Conservation (phyloP, 805 yeast genomes). For the Metschnikowia arizonensis region DNA sequence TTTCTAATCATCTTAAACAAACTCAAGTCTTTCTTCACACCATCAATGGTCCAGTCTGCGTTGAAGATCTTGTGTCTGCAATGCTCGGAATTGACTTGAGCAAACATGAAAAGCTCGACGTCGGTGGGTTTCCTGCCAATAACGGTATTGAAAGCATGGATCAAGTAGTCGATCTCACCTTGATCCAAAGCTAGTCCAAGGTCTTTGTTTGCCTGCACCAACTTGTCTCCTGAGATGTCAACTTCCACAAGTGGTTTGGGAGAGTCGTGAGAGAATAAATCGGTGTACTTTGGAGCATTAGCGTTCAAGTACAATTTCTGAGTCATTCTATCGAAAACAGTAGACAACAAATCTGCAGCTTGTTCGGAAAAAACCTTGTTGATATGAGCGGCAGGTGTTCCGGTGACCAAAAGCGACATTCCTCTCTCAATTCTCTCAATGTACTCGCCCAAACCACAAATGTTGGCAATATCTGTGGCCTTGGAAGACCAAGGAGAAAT, state of each 20-base stretch:
- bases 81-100: slow-evolving; percentile 98
- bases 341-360: slow-evolving; percentile 55
- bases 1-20: slow-evolving; percentile 94
- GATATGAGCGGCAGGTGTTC: slow-evolving; percentile 59
- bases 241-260: slow-evolving; percentile 83
- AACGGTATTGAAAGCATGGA: slow-evolving; percentile 71
- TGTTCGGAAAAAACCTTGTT: slow-evolving; percentile 38
- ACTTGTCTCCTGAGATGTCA: slow-evolving; percentile 59
- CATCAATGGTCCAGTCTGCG: slow-evolving; percentile 97
- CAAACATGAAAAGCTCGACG: slow-evolving; percentile 97
- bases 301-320: slow-evolving; percentile 58
- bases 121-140: slow-evolving; percentile 92
- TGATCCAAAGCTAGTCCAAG: slow-evolving; percentile 92
- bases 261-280: slow-evolving; percentile 68
- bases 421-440: slow-evolving; percentile 92
- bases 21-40: slow-evolving; percentile 63
- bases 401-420: slow-evolving; percentile 57
- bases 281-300: slow-evolving; percentile 59
- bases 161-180: slow-evolving; percentile 88
- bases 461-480: slow-evolving; percentile 90
- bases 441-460: slow-evolving; percentile 71
- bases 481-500: slow-evolving; percentile 99
- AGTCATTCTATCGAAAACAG: slow-evolving; percentile 93
- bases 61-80: slow-evolving; percentile 98
- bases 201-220: slow-evolving; percentile 71